Evolutionary conservation across 1,284 basidiomycete genomes (phyloP), one percentile per base, ranked within the genome.

Genomic region (Schizopora paradoxa): DNA sequence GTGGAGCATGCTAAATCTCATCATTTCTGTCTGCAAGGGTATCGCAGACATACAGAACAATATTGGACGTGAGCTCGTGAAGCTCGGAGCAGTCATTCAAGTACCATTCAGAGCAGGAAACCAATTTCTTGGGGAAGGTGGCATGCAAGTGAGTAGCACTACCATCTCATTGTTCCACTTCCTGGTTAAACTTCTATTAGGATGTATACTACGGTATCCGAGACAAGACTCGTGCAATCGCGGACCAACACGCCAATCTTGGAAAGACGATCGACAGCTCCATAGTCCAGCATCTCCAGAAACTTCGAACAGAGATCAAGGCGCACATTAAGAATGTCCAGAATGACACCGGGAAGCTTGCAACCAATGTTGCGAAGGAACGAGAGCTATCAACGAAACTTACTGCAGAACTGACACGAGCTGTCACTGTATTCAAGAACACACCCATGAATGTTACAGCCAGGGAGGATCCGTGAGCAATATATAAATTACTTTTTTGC

Each of bases 261-360:
- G 94, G 94, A 3, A 85, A 93, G 51, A 98, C 95, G 3, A 89
- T 99, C 60, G 94, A 99, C 59, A 90, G 88, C 35, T 96, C 92
- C 11, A 98, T 99, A 57, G 95, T 99, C 2, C 93, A 98, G 67
- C 96, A 98, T 65, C 77, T 99, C 27, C 88, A 96, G 67, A 98
- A 98, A 69, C 77, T 99, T 22, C 74, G 88, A 36, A 73, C 82
- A 10, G 95, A 99, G 68, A 93, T 99, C 68, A 98, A 98, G 70
- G 94, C 94, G 2, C 95, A 99, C 69, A 87, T 95, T 63, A 94
- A 91, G 88, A 97, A 97, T 60, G 84, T 97, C n/a, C 92, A 96
- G 76, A 95, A 94, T 58, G 93, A 97, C 64, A 97, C 94, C 0
- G 93, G 92, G 26, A 96, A 93, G 68, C 82, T 99, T 11, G 95